A percentile compares a stretch with the other conserved stretches of the same genome.
These are phyloP conservation scores for Ottelia alismoides DNA, from an alignment of 106 monocot genomes.

Conservation along the genomic window DNA sequence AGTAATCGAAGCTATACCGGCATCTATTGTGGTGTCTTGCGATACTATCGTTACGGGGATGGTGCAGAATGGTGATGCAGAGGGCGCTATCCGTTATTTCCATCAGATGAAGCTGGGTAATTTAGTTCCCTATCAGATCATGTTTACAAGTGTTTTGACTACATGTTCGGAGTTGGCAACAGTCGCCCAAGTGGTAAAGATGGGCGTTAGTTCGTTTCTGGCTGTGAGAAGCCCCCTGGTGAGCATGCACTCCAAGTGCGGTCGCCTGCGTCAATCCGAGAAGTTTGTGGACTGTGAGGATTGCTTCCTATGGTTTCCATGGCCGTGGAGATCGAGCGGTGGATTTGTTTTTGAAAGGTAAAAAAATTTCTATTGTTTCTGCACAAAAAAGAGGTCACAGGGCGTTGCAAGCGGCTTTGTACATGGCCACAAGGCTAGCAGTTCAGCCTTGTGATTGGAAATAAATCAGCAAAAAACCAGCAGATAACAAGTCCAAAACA, in stretches of 20 bases:
- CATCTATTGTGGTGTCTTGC: conserved; percentile 43
- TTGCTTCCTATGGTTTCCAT: conserved; percentile 65
- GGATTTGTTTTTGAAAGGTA: conserved; percentile 35
- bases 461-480: too few relatives aligned
- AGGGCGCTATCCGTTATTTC: conserved; percentile 43
- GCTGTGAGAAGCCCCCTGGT: conserved; percentile 51
- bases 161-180: conserved; percentile 59
- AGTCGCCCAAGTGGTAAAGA: conserved; percentile 35
- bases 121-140: conserved; percentile 35
- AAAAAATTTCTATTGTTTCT: too few relatives aligned
- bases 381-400: too few relatives aligned
- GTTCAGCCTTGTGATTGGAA: too few relatives aligned
- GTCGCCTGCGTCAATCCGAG: conserved; percentile 30
- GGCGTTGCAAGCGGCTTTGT: too few relatives aligned
- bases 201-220: conserved; percentile 24
- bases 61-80: conserved; percentile 50
- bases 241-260: conserved; percentile 77
- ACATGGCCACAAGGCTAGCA: too few relatives aligned
- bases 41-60: conserved; percentile 61
- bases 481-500: too few relatives aligned
- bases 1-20: conserved; percentile 27
- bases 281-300: conserved; percentile 44
- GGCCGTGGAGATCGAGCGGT: conserved; percentile 42
- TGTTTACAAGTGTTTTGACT: conserved; percentile 38
- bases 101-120: conserved; percentile 32